These are phyloP conservation scores for Phytophthora vignae DNA, from an alignment of 352 stramenopile genomes.

Conservation along the genomic window DNA sequence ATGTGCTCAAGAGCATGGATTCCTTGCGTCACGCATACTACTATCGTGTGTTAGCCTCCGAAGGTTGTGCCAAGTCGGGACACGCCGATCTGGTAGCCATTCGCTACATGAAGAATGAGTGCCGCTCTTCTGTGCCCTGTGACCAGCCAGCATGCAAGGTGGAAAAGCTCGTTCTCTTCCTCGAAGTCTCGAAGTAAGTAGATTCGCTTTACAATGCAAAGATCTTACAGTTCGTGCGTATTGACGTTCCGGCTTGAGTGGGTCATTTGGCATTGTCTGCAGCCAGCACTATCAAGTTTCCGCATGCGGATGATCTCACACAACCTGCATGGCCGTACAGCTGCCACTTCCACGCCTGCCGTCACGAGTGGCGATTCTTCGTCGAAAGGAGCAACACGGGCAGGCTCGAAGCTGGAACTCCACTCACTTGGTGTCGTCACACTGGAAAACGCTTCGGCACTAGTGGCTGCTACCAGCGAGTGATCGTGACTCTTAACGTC, in stretches of 20 bases:
- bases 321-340: conserved; percentile 15
- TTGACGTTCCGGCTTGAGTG: not conserved
- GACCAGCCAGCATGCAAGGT: not conserved
- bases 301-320: conserved; percentile 39
- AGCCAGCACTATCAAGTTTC: conserved; percentile 26
- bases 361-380: not conserved
- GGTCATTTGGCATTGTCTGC: conserved; percentile 23
- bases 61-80: too few relatives aligned
- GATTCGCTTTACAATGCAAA: too few relatives aligned
- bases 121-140: too few relatives aligned
- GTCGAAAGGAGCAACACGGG: not conserved
- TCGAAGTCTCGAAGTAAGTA: too few relatives aligned
- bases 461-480: not conserved
- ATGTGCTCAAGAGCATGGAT: too few relatives aligned
- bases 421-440: too few relatives aligned
- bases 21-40: too few relatives aligned
- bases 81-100: too few relatives aligned
- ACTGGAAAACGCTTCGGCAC: not conserved
- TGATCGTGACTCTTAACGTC: not conserved
- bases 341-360: not conserved
- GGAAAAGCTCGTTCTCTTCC: too few relatives aligned
- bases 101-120: too few relatives aligned
- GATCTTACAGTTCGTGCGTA: not conserved
- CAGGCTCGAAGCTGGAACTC: not conserved
- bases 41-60: too few relatives aligned